Conservation (phyloP, 768 basidiomycete species). For the Rhodotorula paludigena region DNA sequence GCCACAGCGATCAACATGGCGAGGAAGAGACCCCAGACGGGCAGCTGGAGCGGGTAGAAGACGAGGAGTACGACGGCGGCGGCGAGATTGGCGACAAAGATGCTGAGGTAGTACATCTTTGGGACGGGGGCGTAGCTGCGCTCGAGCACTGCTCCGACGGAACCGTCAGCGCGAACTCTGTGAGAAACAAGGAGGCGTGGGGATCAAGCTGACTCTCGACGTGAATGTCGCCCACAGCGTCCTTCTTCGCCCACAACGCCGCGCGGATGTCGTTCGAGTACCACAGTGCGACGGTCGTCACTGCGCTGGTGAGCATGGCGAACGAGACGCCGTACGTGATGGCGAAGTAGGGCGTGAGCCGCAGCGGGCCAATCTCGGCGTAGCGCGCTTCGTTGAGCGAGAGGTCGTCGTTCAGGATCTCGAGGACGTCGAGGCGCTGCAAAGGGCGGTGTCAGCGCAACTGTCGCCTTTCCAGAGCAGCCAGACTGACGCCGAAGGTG, state of each 20-base stretch:
- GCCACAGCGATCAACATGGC: constrained; percentile 39
- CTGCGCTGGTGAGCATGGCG: constrained; percentile 41
- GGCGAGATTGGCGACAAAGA: constrained; percentile 30
- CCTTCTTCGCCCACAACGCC: constrained; percentile 20
- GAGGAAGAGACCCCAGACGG: constrained; percentile 43
- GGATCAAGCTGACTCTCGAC: constrained; percentile 14
- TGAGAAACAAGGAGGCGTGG: not conserved
- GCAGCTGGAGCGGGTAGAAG: constrained; percentile 43
- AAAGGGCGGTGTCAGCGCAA: not conserved
- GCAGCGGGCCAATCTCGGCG: constrained; percentile 38
- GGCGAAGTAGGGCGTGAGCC: constrained; percentile 42
- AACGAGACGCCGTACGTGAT: constrained; percentile 42
- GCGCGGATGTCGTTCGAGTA: constrained; percentile 38
- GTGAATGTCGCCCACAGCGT: constrained; percentile 30
- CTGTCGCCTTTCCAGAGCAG: not conserved
- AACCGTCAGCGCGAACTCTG: not conserved
- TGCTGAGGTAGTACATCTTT: constrained; percentile 26
- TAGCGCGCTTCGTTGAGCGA: constrained; percentile 42
- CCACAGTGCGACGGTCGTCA: constrained; percentile 42
- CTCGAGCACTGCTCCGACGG: constrained; percentile 28
- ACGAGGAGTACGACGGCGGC: constrained; percentile 31
- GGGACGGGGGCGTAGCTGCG: constrained; percentile 35
- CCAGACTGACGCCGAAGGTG: constrained; percentile 18
- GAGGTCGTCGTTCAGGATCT: constrained; percentile 41
- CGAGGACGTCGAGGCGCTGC: constrained; percentile 42